These are phyloP conservation scores for Mycena chlorophos DNA, from an alignment of 768 basidiomycete species.

Conservation along the genomic window DNA sequence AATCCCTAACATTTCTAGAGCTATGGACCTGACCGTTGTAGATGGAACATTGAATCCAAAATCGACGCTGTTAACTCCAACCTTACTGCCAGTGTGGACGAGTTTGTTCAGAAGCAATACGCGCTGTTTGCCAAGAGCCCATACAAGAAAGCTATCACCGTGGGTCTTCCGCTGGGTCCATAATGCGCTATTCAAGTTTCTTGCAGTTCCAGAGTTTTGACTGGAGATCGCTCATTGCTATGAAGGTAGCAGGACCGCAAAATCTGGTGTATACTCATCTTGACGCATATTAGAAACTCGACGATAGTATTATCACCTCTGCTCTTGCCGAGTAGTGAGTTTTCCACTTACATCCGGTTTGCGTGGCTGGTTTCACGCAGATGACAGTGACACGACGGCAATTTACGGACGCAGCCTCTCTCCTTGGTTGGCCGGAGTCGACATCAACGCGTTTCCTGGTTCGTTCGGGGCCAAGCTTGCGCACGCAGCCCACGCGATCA, in stretches of 20 bases:
- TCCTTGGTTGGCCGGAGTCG: constrained; percentile 70
- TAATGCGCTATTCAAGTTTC: background rate
- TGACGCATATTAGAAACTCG: constrained; percentile 42
- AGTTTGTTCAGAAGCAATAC: constrained; percentile 65
- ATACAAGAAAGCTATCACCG: constrained; percentile 66
- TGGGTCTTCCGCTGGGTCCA: constrained; percentile 30
- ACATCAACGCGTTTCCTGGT: constrained; percentile 64
- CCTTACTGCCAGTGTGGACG: constrained; percentile 52
- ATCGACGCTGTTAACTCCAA: constrained; percentile 56
- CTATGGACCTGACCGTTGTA: background rate
- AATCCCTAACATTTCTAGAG: background rate
- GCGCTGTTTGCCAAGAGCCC: constrained; percentile 56
- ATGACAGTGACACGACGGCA: constrained; percentile 40
- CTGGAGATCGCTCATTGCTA: constrained; percentile 72
- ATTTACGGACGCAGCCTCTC: constrained; percentile 46
- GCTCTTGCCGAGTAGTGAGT: constrained; percentile 68
- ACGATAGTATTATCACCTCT: constrained; percentile 55
- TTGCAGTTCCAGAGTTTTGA: constrained; percentile 77
- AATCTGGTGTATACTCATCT: background rate
- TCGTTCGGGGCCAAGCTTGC: constrained; percentile 58
- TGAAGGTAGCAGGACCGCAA: constrained; percentile 61
- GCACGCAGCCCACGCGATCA: constrained; percentile 65
- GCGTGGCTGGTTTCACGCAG: background rate
- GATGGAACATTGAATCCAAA: constrained; percentile 78
- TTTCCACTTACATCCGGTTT: background rate